Evolutionary conservation across 139 green algal species (phyloP), one percentile per base, ranked within the genome.

Genomic region (Chlamydomonas sp.): DNA sequence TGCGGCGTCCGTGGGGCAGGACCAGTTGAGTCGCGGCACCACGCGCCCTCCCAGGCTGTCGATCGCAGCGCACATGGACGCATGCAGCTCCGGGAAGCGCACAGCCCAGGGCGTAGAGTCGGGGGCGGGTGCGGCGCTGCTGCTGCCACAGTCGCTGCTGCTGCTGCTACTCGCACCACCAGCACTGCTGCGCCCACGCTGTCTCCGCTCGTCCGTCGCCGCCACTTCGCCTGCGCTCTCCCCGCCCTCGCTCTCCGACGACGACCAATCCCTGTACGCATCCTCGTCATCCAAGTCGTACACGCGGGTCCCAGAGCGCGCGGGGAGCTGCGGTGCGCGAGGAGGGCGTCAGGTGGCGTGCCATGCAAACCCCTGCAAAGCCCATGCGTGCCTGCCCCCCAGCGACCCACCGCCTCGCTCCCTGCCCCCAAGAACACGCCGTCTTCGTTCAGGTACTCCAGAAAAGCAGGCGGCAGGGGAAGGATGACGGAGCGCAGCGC

Each of bases 11-110:
- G 83, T 90, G 2, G 93, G 93, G 29, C 72, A 83, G 76, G 87
- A 95, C 93, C 93, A 98, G 31, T 91, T 96, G 3, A 97, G 77
- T 69, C 96, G 96, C 6, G 54, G 54, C 24, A 64, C 26, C 22
- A 64, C 54, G 34, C 54, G 6, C 8, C 8, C 54, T 10, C 54
- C 54, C 16, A 64, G 24, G 30, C 54, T 64, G 54, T 64, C 54
- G 22, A 64, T 64, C 26, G 54, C 8, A 54, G 43, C 13, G 16
- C 43, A 16, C 13, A 26, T 54, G 16, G 16, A 13, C 13, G 43
- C 8, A 20, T 64, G 26, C 26, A 64, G 54, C 30, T 64, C 54
- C 8, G 54, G 54, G 26, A 64, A 64, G 22, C 54, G 22, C 34
- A 33, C 24, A 10, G 22, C 8, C 54, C 54, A 64, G 20, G 54